Evolutionary conservation across 176 grass and related monocot genomes (phyloP).

Genomic region (bread wheat (Triticum aestivum)): DNA sequence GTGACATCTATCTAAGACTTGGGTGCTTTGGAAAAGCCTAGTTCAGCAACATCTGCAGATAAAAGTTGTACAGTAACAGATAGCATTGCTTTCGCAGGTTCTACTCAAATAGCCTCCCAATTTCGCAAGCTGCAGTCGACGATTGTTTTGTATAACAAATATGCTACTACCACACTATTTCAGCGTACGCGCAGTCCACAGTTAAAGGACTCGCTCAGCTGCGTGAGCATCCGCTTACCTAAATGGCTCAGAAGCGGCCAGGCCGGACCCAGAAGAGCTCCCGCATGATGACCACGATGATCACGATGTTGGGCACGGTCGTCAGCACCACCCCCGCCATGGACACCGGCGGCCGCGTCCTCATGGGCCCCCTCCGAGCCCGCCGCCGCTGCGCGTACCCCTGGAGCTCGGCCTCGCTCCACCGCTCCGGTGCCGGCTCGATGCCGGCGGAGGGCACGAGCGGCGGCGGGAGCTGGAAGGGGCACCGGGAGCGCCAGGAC

Average conservation of each 20-base stretch:
- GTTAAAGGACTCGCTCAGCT: not conserved
- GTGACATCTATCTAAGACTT: not conserved
- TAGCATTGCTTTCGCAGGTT: not conserved
- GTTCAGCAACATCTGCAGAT: not conserved
- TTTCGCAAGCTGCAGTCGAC: not conserved
- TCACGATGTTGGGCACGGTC: conserved; percentile 27
- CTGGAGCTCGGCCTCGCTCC: conserved; percentile 40
- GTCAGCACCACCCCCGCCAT: conserved; percentile 31
- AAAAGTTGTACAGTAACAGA: not conserved
- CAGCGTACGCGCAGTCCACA: not conserved
- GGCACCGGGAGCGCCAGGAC: conserved; percentile 73
- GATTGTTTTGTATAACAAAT: not conserved
- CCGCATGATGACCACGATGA: conserved; percentile 25
- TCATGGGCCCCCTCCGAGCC: conserved; percentile 31
- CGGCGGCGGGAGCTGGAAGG: conserved; percentile 77
- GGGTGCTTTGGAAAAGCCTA: not conserved
- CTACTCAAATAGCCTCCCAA: not conserved
- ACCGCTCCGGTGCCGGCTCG: conserved; percentile 47
- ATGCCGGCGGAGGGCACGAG: conserved; percentile 50
- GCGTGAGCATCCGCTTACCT: not conserved
- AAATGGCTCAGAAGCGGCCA: conserved; percentile 22
- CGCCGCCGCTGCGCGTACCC: conserved; percentile 42
- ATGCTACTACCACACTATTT: not conserved
- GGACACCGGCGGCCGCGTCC: conserved; percentile 15
- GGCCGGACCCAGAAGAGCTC: conserved; percentile 43